Base-by-base conservation (phyloP, 2,329 filamentous ascomycete genomes). In the Epichloe gansuensis region DNA sequence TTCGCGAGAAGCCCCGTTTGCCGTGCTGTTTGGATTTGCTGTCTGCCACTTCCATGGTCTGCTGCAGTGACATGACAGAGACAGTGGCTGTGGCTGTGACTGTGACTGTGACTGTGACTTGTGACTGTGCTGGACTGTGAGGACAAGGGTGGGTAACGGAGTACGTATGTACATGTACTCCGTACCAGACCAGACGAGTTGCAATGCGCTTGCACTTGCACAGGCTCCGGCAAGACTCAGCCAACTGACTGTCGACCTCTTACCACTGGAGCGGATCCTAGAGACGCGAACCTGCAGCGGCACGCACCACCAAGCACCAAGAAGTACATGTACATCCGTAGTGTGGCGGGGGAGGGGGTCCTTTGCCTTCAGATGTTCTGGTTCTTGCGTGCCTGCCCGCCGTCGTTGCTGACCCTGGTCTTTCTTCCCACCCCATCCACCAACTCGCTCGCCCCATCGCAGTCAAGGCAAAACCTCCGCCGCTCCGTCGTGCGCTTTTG, bases 391-490 rank as follows among this genome's bases (percentile, higher is more conserved):
- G 15, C 25, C 48, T 17, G n/a, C 38, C n/a, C n/a, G 7, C 31
- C 46, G 46, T 13, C 46, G 37, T 13, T 3, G 21, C 15, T 17
- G n/a, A 34, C 28, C 25, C 25, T 35, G 48, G 38, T 50, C 39
- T 9, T 11, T 42, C 17, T 23, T 37, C 37, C 12, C 31, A 45
- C 28, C 21, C 21, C 44, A 47, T 21, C 52, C 17, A 42, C 37
- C 42, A 42, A 15, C 43, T 25, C 21, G 41, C 35, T 39, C 15
- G 17, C 49, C 23, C 45, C 37, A 31, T 53, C 43, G 13, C 43
- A 47, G 23, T 52, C 42, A 47, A 44, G 49, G 46, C 52, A 46
- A 37, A 43, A 34, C 34, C 45, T 47, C 52, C 21, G 39, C 52
- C 21, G 39, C 37, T 39, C 43, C 31, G 37, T 46, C 28, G 21